Evolutionary conservation across 768 basidiomycete species (phyloP), one percentile per base, ranked within the genome.

Genomic region (Terana coerulea): DNA sequence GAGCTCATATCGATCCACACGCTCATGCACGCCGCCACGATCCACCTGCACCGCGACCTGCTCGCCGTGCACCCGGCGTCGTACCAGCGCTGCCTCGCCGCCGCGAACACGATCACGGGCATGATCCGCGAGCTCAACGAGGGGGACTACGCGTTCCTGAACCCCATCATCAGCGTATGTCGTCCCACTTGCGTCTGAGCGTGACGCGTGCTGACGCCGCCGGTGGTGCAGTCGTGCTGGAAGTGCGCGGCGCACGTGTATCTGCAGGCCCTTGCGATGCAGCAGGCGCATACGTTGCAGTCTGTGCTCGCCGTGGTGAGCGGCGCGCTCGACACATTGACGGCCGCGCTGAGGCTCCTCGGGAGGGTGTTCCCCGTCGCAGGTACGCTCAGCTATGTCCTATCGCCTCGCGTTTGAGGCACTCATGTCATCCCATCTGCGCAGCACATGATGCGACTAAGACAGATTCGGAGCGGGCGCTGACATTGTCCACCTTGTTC

Each of bases 161-260:
- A 82, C 65, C 80, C 81, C 5, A 73, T 78, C 34, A 65, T 80
- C 19, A 71, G 74, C 33, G 81, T 81, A 57, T 59, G 79, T 75
- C 19, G 29, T 49, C 17, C 29, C n/a, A 19, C 31, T 2, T 22
- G 3, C 39, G 21, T 19, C 5, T 34, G 54, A 11, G 14, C 21
- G 3, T 34, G 45, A 24, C 36, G 31, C 48, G 40, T 40, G 34
- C 49, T 52, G 14, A 5, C 10, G 21, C 5, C 11, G 10, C 7
- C 37, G 5, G 39, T 19, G 14, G 24, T 45, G 9, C 52, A 73
- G 71, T 63, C 72, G 5, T 74, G 72, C 53, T 74, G 73, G 73
- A 64, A 62, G 25, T 62, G 60, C 29, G 67, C 67, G 12, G 70
- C 72, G n/a, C 70, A 72, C 47, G 64, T 70, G 2, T 71, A 72